Evolutionary conservation across 129 eudicot genomes (phyloP).

Genomic region (Helichrysum umbraculigerum): DNA sequence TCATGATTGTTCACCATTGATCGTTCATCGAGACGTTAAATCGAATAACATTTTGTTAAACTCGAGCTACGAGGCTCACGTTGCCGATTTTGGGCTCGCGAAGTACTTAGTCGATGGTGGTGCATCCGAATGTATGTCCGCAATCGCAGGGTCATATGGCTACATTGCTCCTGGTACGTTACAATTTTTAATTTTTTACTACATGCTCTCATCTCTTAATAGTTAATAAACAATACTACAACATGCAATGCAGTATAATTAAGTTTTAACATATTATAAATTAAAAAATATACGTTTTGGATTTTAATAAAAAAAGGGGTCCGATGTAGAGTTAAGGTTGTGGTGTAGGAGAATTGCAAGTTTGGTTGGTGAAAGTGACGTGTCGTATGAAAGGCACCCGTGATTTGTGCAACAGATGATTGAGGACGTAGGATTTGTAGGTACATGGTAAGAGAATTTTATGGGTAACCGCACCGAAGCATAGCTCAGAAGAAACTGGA

Average conservation of each 20-base stretch:
- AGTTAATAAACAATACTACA: no score
- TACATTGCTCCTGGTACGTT: slow-evolving; percentile 96
- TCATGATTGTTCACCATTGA: slow-evolving; percentile 92
- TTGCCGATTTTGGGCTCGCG: slow-evolving; percentile 94
- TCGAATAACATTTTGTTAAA: slow-evolving; percentile 75
- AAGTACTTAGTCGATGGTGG: slow-evolving; percentile 82
- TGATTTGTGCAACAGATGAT: slow-evolving; percentile 37
- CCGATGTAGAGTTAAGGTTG: neutral
- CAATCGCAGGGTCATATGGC: slow-evolving; percentile 93
- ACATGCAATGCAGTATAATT: no score
- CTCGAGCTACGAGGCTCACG: slow-evolving; percentile 84
- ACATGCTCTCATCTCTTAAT: no score
- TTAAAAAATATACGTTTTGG: no score
- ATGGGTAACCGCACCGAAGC: slow-evolving; percentile 43
- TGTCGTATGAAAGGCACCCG: slow-evolving; percentile 37
- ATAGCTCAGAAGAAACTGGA: slow-evolving; percentile 16
- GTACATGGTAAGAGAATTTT: slow-evolving; percentile 31
- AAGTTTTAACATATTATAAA: no score
- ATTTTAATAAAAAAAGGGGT: neutral
- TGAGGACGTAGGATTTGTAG: slow-evolving; percentile 32
- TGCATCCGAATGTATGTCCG: slow-evolving; percentile 89
- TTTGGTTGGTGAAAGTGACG: slow-evolving; percentile 29
- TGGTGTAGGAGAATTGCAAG: slow-evolving; percentile 8
- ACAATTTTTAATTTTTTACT: neutral
- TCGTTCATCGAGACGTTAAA: slow-evolving; percentile 89